A percentile compares a stretch with the other conserved stretches of the same genome.
Evolutionary conservation across 2,329 filamentous ascomycete genomes (phyloP).

Genomic region (Nemania sp.): DNA sequence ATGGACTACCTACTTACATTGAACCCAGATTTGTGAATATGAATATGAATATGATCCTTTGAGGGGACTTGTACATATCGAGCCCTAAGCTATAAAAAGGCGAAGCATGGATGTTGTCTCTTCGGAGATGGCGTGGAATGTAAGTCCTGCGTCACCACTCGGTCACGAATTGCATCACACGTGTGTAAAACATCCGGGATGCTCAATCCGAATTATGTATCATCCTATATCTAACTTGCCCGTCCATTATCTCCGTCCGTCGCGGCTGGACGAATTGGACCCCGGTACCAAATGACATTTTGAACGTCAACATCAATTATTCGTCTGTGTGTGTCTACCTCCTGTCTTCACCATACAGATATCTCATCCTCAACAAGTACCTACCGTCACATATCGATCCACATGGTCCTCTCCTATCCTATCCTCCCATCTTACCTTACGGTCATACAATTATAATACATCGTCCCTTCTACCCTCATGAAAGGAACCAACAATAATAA

Average conservation of each 20-base stretch:
- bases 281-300: neutral
- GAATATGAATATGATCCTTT: neutral
- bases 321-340: too few species aligned
- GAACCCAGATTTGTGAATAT: too few species aligned
- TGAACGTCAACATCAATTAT: neutral
- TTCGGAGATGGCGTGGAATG: neutral
- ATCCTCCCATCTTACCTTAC: neutral
- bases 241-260: slow-evolving; percentile 20
- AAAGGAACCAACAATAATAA: neutral
- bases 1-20: too few species aligned
- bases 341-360: too few species aligned
- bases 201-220: neutral
- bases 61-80: slow-evolving; percentile 2
- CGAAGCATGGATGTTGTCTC: neutral
- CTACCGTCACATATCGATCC: too few species aligned
- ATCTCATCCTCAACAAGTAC: neutral
- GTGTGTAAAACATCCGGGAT: neutral
- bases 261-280: neutral
- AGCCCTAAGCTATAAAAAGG: neutral
- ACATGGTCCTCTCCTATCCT: too few species aligned
- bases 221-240: too few species aligned
- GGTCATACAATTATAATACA: neutral
- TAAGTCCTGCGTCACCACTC: slow-evolving; percentile 14
- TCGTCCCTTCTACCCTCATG: neutral
- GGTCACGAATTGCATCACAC: slow-evolving; percentile 26